Conservation (phyloP, 768 basidiomycete species). For the Panaeolus papilionaceus region DNA sequence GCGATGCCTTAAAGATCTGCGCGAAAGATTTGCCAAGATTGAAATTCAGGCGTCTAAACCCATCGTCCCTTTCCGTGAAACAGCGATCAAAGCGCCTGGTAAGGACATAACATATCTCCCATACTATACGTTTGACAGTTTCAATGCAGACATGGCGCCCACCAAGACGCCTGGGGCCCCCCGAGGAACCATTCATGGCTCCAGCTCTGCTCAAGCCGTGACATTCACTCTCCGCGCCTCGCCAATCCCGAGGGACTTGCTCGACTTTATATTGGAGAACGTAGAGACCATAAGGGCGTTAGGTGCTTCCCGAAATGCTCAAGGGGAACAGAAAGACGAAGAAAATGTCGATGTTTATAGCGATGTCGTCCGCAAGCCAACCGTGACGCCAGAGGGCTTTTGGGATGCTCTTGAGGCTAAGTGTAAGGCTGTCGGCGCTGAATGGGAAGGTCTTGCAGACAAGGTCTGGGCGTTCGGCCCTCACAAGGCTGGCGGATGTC, state of each 20-base stretch:
- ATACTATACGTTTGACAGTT: neutral
- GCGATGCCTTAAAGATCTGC: constrained; percentile 96
- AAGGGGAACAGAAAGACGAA: constrained; percentile 34
- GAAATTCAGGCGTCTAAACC: constrained; percentile 94
- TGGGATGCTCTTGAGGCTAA: constrained; percentile 74
- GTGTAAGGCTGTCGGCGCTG: constrained; percentile 76
- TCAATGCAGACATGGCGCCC: constrained; percentile 79
- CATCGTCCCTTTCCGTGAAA: constrained; percentile 98
- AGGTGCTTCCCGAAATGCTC: constrained; percentile 48
- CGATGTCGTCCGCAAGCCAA: constrained; percentile 66
- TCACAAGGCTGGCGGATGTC: constrained; percentile 81
- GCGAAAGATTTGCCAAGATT: constrained; percentile 92
- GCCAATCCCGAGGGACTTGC: constrained; percentile 76
- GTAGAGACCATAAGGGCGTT: constrained; percentile 65
- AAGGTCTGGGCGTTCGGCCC: constrained; percentile 94
- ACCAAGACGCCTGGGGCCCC: constrained; percentile 73
- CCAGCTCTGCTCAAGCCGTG: constrained; percentile 72
- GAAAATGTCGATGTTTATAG: constrained; percentile 54
- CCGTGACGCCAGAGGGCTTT: constrained; percentile 76
- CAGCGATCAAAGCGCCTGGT: constrained; percentile 84
- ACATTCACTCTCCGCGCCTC: constrained; percentile 84
- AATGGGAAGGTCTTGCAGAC: constrained; percentile 80
- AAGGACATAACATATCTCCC: constrained; percentile 14
- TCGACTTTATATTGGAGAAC: constrained; percentile 82
- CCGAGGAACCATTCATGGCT: constrained; percentile 80